Evolutionary conservation across 495 filamentous ascomycete genomes (phyloP), one percentile per base, ranked within the genome.

Genomic region (Penicillium parvum): DNA sequence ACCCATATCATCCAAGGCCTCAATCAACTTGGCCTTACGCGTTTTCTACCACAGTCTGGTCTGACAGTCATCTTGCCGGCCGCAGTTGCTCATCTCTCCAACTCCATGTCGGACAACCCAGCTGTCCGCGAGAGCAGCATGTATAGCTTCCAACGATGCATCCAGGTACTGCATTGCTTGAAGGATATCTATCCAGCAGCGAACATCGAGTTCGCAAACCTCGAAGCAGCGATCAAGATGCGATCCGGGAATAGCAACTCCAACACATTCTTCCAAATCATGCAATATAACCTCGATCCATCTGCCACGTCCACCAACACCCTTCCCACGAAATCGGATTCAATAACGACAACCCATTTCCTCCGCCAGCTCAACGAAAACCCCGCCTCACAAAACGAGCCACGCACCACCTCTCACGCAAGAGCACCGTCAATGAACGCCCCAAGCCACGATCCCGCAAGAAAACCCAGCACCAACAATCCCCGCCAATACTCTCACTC

Each of bases 31-130:
- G 71, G 79, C 26, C 74, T 95, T 1, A 86, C 85, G 12, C 76
- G 72, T 14, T 94, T 81, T 53, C 74, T 95, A 1, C 87, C 88
- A 8, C 89, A 89, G 16, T 85, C 85, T 4, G 87, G 87, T 17
- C 85, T 94, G 15, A 95, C 88, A 0, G 86, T 91, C 10, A 80
- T 94, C 12, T 74, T 91, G 10, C 88, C 88, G 0, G 88, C 88
- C 7, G 86, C 90, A 55, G 90, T 94, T 32, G 86, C 89, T 32
- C 88, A 95, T 55, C 70, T 95, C 18, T 75, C 90, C 3, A 86
- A 92, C 53, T 86, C 89, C 60, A 89, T 85, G 62, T 83, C 81
- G 8, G 78, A 77, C 18, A 77, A 86, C 35, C 78, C 78, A 8
- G 73, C 77, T 21, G 78, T 83, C 6, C 75, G 85, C 11, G 72